These are phyloP conservation scores for Rosa rugosa DNA, from an alignment of 306 rosid genomes.

Conservation along the genomic window DNA sequence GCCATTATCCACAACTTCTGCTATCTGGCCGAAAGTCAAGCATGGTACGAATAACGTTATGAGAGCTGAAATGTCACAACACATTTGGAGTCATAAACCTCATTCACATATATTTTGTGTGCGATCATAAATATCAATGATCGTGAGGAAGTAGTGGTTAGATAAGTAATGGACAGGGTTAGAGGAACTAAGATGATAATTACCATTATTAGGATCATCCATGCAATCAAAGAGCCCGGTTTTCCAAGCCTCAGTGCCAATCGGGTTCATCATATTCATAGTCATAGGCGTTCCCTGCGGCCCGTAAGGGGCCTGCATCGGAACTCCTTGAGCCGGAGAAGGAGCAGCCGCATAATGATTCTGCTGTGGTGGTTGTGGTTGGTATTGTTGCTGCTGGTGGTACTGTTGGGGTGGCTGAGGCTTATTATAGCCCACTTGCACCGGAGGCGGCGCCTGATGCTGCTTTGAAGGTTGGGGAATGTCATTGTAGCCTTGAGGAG, in stretches of 20 bases:
- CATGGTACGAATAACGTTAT: constrained; percentile 28
- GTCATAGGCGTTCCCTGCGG: not conserved
- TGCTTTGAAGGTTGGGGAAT: not conserved
- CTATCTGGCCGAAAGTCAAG: constrained; percentile 32
- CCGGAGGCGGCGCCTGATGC: not conserved
- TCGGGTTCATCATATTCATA: not conserved
- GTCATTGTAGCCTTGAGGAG: constrained; percentile 3
- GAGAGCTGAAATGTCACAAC: constrained; percentile 17
- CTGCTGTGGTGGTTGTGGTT: not conserved
- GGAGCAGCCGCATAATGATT: not conserved
- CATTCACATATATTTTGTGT: not conserved
- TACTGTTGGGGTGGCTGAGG: constrained; percentile 4
- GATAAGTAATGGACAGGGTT: not conserved
- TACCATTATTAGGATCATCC: constrained; percentile 34
- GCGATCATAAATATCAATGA: not conserved
- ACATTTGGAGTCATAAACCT: not conserved
- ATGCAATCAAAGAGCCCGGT: constrained; percentile 30
- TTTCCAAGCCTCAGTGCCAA: constrained; percentile 19
- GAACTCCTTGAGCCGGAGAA: constrained; percentile 14
- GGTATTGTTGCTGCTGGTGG: not conserved
- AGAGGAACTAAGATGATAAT: not conserved
- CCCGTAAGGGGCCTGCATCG: not conserved
- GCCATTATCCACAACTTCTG: constrained; percentile 33
- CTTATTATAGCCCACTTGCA: constrained; percentile 2
- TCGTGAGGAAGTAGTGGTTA: not conserved